Conservation (phyloP, 2,329 filamentous ascomycete genomes). For the Cadophora gregata region DNA sequence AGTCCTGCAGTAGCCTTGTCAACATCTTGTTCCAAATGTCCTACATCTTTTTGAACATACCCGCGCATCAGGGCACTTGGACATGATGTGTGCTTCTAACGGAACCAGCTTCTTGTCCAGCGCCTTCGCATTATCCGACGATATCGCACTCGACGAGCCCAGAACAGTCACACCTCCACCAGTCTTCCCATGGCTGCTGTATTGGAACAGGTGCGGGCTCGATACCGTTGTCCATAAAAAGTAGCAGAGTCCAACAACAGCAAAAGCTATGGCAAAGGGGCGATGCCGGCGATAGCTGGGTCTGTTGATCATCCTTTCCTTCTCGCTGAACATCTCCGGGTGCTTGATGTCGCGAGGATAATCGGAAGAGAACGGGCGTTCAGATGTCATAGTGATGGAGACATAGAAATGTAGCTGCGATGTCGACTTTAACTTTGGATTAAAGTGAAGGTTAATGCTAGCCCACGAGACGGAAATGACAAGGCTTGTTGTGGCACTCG, state of each 20-base stretch:
- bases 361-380: conserved; percentile 16
- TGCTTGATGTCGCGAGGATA: conserved; percentile 25
- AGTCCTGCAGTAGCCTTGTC: conserved; percentile 57
- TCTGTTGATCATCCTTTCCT: conserved; percentile 30
- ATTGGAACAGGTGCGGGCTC: conserved; percentile 17
- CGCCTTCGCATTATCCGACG: background rate
- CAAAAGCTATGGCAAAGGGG: conserved; percentile 34
- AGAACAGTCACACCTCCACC: background rate
- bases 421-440: background rate
- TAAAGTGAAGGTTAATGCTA: conserved; percentile 2
- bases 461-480: conserved; percentile 21
- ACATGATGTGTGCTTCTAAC: conserved; percentile 95
- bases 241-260: conserved; percentile 36
- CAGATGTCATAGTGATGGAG: conserved; percentile 29
- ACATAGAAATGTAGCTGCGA: conserved; percentile 14
- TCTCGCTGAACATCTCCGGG: conserved; percentile 31
- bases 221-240: conserved; percentile 29
- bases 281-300: conserved; percentile 30
- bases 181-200: conserved; percentile 11
- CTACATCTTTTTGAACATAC: conserved; percentile 44
- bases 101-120: conserved; percentile 59
- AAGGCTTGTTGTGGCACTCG: conserved; percentile 17
- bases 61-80: conserved; percentile 91
- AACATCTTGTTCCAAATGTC: background rate
- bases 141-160: background rate